phyloP scores from a whole-genome alignment of 257 asterid genomes.

The Marsdenia floribunda region DNA sequence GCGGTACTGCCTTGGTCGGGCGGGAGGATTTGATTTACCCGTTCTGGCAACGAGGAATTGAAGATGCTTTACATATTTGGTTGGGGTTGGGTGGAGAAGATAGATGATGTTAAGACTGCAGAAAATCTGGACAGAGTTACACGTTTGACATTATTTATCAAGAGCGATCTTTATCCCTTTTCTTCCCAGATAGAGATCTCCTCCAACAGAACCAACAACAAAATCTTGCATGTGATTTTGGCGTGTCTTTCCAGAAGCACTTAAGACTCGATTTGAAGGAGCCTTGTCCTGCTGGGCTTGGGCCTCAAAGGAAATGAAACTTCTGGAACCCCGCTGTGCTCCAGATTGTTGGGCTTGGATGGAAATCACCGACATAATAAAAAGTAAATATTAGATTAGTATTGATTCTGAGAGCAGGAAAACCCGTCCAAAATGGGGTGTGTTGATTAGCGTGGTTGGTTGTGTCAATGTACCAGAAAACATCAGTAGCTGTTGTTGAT shows the following conservation, averaged over 20 bases:
- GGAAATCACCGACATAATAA: too few species aligned
- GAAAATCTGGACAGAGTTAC: not conserved
- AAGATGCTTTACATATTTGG: too few species aligned
- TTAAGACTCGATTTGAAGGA: not conserved
- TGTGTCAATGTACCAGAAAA: not conserved
- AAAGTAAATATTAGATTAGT: not conserved
- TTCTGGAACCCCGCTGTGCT: not conserved
- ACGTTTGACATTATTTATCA: not conserved
- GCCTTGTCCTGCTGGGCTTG: too few species aligned
- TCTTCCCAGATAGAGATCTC: not conserved
- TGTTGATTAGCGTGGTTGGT: not conserved
- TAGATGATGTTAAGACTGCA: too few species aligned
- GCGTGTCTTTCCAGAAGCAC: not conserved
- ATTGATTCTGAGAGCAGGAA: not conserved
- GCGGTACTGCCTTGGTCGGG: too few species aligned
- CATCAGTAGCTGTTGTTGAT: not conserved
- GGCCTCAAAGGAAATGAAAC: too few species aligned
- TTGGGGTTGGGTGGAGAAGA: too few species aligned
- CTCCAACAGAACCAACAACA: not conserved
- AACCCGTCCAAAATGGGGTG: too few species aligned
- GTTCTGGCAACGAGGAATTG: too few species aligned
- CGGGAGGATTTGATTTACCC: too few species aligned
- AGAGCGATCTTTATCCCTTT: too few species aligned
- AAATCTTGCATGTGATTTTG: not conserved
- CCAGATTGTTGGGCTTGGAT: too few species aligned